These are phyloP conservation scores for Botrytis elliptica DNA, from an alignment of 2,329 filamentous ascomycete genomes.

Conservation along the genomic window DNA sequence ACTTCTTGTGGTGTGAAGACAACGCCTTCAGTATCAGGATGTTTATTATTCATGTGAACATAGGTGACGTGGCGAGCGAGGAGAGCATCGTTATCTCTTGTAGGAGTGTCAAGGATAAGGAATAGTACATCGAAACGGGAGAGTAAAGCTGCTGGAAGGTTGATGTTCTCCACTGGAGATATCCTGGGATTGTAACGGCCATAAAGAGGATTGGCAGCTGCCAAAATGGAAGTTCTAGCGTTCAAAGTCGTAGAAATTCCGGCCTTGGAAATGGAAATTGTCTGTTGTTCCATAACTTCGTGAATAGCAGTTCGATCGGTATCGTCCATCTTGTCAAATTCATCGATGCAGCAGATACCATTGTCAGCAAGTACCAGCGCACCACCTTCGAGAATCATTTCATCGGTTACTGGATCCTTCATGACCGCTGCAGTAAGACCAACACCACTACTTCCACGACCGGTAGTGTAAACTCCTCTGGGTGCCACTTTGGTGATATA, in stretches of 20 bases:
- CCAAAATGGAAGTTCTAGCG: conserved; percentile 91
- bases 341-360: conserved; percentile 80
- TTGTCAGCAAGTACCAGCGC: conserved; percentile 77
- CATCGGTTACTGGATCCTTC: conserved; percentile 75
- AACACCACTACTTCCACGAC: conserved; percentile 77
- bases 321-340: conserved; percentile 86
- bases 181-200: conserved; percentile 97
- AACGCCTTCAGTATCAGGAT: conserved; percentile 76
- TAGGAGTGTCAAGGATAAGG: conserved; percentile 91
- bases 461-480: conserved; percentile 78
- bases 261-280: conserved; percentile 81
- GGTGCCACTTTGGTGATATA: conserved; percentile 98
- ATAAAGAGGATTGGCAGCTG: conserved; percentile 94
- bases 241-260: conserved; percentile 97
- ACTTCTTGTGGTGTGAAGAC: conserved; percentile 92
- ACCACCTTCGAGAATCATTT: conserved; percentile 77
- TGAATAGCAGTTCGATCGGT: conserved; percentile 76
- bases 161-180: conserved; percentile 98
- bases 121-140: conserved; percentile 98
- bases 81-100: conserved; percentile 85
- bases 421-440: conserved; percentile 81
- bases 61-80: conserved; percentile 93
- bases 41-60: conserved; percentile 94
- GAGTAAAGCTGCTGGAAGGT: conserved; percentile 92
- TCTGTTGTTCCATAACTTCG: conserved; percentile 88